A percentile compares a stretch with the other conserved stretches of the same genome.
These are phyloP conservation scores for Eragrostis tef DNA, from an alignment of 202 grass and related monocot species.

Conservation along the genomic window DNA sequence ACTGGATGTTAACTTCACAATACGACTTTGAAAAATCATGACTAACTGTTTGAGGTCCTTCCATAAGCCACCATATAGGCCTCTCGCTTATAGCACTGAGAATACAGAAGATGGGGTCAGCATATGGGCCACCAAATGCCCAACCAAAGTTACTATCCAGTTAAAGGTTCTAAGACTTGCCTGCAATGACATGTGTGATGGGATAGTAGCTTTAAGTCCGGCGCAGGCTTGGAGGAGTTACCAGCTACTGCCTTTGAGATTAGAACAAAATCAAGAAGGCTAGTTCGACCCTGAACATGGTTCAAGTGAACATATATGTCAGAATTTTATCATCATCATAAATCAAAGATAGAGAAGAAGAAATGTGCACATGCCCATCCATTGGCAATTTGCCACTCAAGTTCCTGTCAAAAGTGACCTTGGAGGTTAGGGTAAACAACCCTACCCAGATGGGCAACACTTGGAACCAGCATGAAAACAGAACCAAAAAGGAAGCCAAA, in stretches of 20 bases:
- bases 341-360: slow-evolving; percentile 1
- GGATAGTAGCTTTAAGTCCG: slow-evolving; percentile 54
- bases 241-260: slow-evolving; percentile 63
- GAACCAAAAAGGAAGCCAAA: slow-evolving; percentile 1
- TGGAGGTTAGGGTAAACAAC: slow-evolving; percentile 12
- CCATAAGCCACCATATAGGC: slow-evolving; percentile 86
- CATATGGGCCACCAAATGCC: slow-evolving; percentile 30
- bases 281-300: slow-evolving; percentile 57
- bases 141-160: slow-evolving; percentile 24
- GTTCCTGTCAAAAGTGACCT: slow-evolving; percentile 9
- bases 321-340: slow-evolving; percentile 35
- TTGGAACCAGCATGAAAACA: slow-evolving; percentile 25
- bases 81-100: slow-evolving; percentile 64
- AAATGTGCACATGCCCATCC: not conserved
- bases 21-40: slow-evolving; percentile 84
- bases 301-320: slow-evolving; percentile 21
- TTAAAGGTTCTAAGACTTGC: slow-evolving; percentile 60
- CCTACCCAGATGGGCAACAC: slow-evolving; percentile 8
- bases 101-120: slow-evolving; percentile 45
- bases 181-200: slow-evolving; percentile 90
- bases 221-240: slow-evolving; percentile 54
- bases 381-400: slow-evolving; percentile 31
- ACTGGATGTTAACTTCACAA: slow-evolving; percentile 68
- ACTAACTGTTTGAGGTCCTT: slow-evolving; percentile 63
- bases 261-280: slow-evolving; percentile 91